These are phyloP conservation scores for Microbotryomycetes sp. DNA, from an alignment of 1,284 basidiomycete species.

Conservation along the genomic window DNA sequence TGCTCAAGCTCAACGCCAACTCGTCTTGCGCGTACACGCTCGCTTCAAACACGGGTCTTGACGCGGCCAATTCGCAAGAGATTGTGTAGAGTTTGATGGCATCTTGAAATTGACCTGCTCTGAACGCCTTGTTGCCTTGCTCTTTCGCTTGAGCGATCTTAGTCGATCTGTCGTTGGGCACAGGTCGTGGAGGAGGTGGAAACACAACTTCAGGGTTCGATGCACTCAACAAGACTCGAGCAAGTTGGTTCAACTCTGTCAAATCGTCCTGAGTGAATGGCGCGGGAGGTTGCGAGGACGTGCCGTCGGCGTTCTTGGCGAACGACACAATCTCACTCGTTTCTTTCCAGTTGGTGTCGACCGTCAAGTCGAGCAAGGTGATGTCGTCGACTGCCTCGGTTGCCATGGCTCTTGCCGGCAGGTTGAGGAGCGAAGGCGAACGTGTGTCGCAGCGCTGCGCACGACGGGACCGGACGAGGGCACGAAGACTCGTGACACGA, in stretches of 20 bases:
- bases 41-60: slow-evolving; percentile 84
- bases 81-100: slow-evolving; percentile 79
- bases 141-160: slow-evolving; percentile 73
- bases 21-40: slow-evolving; percentile 80
- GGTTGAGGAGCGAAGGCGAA: background rate
- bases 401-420: background rate
- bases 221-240: slow-evolving; percentile 24
- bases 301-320: slow-evolving; percentile 4
- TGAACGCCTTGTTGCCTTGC: slow-evolving; percentile 83
- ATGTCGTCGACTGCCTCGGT: slow-evolving; percentile 2
- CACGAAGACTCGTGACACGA: too few species aligned
- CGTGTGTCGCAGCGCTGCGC: too few species aligned
- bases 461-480: too few species aligned
- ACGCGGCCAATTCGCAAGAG: slow-evolving; percentile 71
- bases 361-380: slow-evolving; percentile 18
- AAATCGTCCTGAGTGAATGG: slow-evolving; percentile 14
- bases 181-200: slow-evolving; percentile 64
- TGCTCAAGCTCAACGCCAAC: slow-evolving; percentile 78
- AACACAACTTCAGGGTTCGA: slow-evolving; percentile 29
- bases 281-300: slow-evolving; percentile 8
- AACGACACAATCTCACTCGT: background rate
- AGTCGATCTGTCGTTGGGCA: slow-evolving; percentile 65
- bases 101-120: slow-evolving; percentile 60
- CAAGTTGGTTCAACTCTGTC: slow-evolving; percentile 22
- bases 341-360: slow-evolving; percentile 11